phyloP scores from a whole-genome alignment of 768 basidiomycete genomes.

The Amyloporia xantha region DNA sequence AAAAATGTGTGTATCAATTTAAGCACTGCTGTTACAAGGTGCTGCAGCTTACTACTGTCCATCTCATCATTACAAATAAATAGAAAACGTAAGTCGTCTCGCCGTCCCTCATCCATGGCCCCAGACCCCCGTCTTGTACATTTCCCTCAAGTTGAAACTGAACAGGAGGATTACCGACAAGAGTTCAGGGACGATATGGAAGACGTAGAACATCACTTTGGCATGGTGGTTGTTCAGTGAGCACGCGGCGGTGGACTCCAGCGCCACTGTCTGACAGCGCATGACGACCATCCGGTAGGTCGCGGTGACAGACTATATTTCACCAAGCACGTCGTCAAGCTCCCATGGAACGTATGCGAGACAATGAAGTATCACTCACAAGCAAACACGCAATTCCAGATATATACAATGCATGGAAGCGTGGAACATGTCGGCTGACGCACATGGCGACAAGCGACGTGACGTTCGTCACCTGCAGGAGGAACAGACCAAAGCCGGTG shows the following conservation, averaged over 20 bases:
- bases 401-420: background rate
- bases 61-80: too few relatives aligned
- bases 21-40: too few relatives aligned
- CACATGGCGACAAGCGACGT: background rate
- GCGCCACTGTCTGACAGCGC: background rate
- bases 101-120: background rate
- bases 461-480: background rate
- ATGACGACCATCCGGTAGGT: slow-evolving; percentile 8
- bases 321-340: too few relatives aligned
- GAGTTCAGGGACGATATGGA: slow-evolving; percentile 11
- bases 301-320: slow-evolving; percentile 5
- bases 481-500: background rate
- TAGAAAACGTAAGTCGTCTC: too few relatives aligned
- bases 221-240: slow-evolving; percentile 7
- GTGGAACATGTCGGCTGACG: background rate
- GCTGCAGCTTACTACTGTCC: too few relatives aligned
- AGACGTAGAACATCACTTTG: slow-evolving; percentile 15
- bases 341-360: too few relatives aligned
- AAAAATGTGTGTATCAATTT: too few relatives aligned
- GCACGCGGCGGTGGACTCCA: slow-evolving; percentile 4
- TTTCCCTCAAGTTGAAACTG: slow-evolving; percentile 6
- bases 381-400: background rate
- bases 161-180: slow-evolving; percentile 8
- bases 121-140: background rate
- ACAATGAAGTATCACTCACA: too few relatives aligned